A percentile compares a stretch with the other conserved stretches of the same genome.
These are phyloP conservation scores for Fragaria ananassa DNA, from an alignment of 306 rosid species.

Conservation along the genomic window DNA sequence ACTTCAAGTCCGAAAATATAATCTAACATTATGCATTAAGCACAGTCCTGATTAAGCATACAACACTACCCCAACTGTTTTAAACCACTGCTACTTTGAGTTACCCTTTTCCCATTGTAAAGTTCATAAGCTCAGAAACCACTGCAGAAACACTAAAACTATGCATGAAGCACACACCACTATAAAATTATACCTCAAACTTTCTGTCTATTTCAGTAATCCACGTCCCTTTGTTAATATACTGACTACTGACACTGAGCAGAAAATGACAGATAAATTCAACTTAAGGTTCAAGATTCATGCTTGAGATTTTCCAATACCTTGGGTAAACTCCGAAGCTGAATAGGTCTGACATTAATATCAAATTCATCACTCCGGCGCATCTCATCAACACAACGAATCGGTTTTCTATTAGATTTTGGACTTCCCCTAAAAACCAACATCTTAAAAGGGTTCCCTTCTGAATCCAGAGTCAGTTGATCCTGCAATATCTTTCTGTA, in stretches of 20 bases:
- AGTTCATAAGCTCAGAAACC: not conserved
- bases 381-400: constrained; percentile 57
- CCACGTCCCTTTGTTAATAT: not conserved
- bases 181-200: not conserved
- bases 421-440: constrained; percentile 84
- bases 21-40: not conserved
- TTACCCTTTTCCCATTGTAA: not conserved
- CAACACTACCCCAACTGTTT: not conserved
- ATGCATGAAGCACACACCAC: not conserved
- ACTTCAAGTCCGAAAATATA: not conserved
- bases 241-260: not conserved
- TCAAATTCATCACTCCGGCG: constrained; percentile 46
- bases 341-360: constrained; percentile 26
- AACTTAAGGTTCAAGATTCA: constrained; percentile 4
- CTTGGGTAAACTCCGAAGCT: constrained; percentile 52
- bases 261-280: not conserved
- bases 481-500: constrained; percentile 56
- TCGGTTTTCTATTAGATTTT: constrained; percentile 50
- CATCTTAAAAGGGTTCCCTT: constrained; percentile 72
- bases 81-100: not conserved
- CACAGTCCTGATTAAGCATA: not conserved
- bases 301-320: constrained; percentile 20
- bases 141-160: not conserved
- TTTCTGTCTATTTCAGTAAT: not conserved
- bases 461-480: constrained; percentile 57